A percentile compares a stretch with the other conserved stretches of the same genome.
Evolutionary conservation across 805 yeast species (phyloP).

Genomic region (Wickerhamiella kurtzmanii): DNA sequence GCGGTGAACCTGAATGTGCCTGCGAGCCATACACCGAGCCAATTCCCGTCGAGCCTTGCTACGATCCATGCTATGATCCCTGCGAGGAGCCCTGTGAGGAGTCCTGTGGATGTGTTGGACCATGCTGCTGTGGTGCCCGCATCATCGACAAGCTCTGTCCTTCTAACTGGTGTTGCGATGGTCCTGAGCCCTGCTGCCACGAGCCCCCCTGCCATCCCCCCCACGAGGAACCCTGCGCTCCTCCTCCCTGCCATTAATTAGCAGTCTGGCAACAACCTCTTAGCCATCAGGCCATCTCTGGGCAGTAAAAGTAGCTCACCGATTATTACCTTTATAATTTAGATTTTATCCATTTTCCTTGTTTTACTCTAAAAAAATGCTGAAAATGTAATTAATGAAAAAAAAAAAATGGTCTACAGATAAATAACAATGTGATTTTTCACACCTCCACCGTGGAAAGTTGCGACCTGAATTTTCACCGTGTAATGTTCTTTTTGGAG

Average conservation of each 20-base stretch:
- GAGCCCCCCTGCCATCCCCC: neutral
- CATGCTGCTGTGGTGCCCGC: neutral
- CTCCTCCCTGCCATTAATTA: no score
- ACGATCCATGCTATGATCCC: slow-evolving; percentile 1
- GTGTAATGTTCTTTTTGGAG: no score
- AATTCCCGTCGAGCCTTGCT: neutral
- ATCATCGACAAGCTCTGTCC: neutral
- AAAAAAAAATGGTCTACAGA: no score
- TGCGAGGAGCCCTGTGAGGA: slow-evolving; percentile 2
- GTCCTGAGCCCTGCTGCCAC: neutral
- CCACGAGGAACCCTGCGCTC: neutral
- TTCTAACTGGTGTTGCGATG: neutral
- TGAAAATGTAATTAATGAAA: no score
- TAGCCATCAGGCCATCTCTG: neutral
- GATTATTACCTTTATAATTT: neutral
- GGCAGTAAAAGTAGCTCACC: neutral
- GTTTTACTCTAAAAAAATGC: no score
- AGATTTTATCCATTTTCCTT: neutral
- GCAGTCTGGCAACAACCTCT: no score
- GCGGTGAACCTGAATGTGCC: neutral
- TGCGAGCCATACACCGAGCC: neutral
- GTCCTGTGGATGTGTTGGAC: neutral
- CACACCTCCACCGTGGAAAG: no score
- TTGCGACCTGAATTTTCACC: no score
- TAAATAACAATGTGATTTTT: no score